A percentile compares a stretch with the other conserved stretches of the same genome.
Evolutionary conservation across 352 stramenopile genomes (phyloP).

Genomic region (Phytophthora crassamura): DNA sequence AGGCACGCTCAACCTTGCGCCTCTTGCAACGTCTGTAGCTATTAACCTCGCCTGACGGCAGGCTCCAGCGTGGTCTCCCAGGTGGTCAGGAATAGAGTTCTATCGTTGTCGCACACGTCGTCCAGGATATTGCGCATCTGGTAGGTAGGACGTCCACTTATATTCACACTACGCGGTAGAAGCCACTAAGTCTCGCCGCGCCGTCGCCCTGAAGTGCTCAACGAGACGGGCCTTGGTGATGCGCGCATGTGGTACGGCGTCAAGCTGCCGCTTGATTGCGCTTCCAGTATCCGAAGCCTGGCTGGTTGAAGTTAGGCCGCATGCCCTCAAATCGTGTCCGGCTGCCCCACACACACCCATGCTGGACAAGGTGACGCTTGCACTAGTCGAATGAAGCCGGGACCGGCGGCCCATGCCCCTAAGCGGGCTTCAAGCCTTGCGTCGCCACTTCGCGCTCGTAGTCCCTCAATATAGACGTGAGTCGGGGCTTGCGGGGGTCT

Average conservation of each 20-base stretch:
- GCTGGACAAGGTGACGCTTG: constrained; percentile 3
- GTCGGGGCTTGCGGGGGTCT: neutral
- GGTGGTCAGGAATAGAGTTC: neutral
- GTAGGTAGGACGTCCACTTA: neutral
- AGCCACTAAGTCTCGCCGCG: constrained; percentile 5
- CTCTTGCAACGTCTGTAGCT: neutral
- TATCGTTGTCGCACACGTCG: neutral
- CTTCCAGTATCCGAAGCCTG: neutral
- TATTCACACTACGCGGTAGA: neutral
- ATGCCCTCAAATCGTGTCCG: constrained; percentile 2
- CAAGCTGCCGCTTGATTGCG: neutral
- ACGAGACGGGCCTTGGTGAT: neutral
- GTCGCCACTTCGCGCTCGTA: neutral
- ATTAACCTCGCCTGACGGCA: neutral
- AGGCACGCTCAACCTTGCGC: neutral
- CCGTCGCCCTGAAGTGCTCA: neutral
- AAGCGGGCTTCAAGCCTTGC: neutral
- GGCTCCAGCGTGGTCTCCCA: neutral
- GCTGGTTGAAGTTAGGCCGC: neutral
- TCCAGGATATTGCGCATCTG: constrained; percentile 5
- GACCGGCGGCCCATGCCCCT: neutral
- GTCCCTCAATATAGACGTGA: neutral
- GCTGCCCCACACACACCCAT: constrained; percentile 5
- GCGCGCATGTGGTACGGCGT: neutral
- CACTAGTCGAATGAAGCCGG: constrained; percentile 10